Evolutionary conservation across 768 basidiomycete genomes (phyloP).

Genomic region (Infundibulicybe gibba): DNA sequence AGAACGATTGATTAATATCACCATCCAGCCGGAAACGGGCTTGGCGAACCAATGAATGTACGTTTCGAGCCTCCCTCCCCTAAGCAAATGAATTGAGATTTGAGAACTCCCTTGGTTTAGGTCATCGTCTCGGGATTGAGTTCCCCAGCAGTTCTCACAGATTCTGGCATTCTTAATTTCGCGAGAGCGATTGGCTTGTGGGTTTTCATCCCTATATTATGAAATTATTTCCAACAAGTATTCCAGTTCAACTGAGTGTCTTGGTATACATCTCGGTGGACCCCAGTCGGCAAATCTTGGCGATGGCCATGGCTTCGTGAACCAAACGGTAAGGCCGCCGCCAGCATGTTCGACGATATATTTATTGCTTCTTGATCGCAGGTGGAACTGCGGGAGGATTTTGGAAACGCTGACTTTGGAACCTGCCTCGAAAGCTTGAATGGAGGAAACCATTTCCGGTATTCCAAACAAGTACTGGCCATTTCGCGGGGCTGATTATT

Average conservation of each 20-base stretch:
- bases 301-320: constrained; percentile 65
- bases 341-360: constrained; percentile 13
- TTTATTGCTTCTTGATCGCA: constrained; percentile 8
- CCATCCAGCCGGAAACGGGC: constrained; percentile 24
- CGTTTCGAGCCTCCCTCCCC: constrained; percentile 29
- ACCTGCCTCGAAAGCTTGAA: constrained; percentile 77
- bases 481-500: background rate
- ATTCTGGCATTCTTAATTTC: constrained; percentile 54
- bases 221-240: constrained; percentile 18
- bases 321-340: constrained; percentile 42
- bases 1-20: background rate
- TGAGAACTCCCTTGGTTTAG: constrained; percentile 14
- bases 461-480: constrained; percentile 36
- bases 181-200: constrained; percentile 64
- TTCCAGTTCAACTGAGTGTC: constrained; percentile 50
- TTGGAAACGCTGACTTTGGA: constrained; percentile 54
- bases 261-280: constrained; percentile 67
- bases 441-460: constrained; percentile 81
- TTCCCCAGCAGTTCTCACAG: constrained; percentile 52
- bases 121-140: constrained; percentile 67
- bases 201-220: constrained; percentile 22
- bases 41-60: constrained; percentile 77
- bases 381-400: constrained; percentile 75
- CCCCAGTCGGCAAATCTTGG: constrained; percentile 74
- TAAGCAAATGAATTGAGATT: constrained; percentile 20